These are phyloP conservation scores for Sporisorium exsertum DNA, from an alignment of 1,284 basidiomycete genomes.

Conservation along the genomic window DNA sequence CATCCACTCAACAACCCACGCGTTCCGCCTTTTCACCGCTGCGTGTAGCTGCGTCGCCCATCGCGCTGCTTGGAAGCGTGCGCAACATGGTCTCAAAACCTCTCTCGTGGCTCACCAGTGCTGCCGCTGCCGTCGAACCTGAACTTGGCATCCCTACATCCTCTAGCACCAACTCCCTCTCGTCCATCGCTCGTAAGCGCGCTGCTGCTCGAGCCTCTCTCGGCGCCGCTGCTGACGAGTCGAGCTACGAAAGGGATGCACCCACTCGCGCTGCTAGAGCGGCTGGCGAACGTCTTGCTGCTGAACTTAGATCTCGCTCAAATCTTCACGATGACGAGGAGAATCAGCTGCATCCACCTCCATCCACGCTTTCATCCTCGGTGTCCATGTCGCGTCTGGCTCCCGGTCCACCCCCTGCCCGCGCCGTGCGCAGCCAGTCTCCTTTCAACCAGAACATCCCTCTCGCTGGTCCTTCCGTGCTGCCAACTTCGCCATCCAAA, in stretches of 20 bases:
- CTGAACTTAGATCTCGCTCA: conserved; percentile 40
- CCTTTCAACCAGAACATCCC: conserved; percentile 12
- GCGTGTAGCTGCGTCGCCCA: conserved; percentile 44
- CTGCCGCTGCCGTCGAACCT: conserved; percentile 25
- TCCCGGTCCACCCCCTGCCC: conserved; percentile 23
- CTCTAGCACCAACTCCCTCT: conserved; percentile 48
- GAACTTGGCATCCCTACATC: conserved; percentile 46
- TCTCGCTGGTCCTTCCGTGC: conserved; percentile 28
- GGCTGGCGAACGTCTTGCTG: conserved; percentile 48
- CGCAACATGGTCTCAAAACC: conserved; percentile 54
- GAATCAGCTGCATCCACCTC: conserved; percentile 31
- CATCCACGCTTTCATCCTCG: conserved; percentile 21
- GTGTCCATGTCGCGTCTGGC: conserved; percentile 35
- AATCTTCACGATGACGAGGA: conserved; percentile 42
- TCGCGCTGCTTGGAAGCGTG: conserved; percentile 51
- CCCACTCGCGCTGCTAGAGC: conserved; percentile 50
- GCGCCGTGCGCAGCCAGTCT: conserved; percentile 14
- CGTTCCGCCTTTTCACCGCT: conserved; percentile 45
- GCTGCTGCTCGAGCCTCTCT: conserved; percentile 36
- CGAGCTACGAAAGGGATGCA: conserved; percentile 29
- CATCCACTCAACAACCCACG: conserved; percentile 12
- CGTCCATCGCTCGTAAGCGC: conserved; percentile 40
- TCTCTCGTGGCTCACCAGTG: conserved; percentile 50
- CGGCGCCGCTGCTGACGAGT: conserved; percentile 8
- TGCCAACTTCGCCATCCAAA: conserved; percentile 4